Conservation (phyloP, 352 stramenopile genomes). For the Phytopythium litorale region DNA sequence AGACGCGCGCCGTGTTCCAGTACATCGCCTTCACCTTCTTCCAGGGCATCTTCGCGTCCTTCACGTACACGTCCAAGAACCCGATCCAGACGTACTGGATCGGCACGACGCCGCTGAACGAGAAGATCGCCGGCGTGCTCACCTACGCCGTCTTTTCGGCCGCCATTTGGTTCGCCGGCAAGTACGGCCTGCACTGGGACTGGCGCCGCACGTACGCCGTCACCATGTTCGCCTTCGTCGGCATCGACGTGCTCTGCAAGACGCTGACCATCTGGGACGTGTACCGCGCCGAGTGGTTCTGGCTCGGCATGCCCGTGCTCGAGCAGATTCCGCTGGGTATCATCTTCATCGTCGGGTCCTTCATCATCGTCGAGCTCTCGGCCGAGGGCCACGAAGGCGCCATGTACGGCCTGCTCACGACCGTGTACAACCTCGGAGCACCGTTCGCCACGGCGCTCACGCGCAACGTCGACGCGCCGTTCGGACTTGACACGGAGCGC, state of each 20-base stretch:
- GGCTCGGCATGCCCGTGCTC: slow-evolving; percentile 37
- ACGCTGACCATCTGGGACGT: slow-evolving; percentile 53
- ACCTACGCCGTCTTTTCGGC: slow-evolving; percentile 24
- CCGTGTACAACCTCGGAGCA: slow-evolving; percentile 46
- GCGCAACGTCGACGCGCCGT: slow-evolving; percentile 34
- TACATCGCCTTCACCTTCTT: slow-evolving; percentile 40
- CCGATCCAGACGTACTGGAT: slow-evolving; percentile 45
- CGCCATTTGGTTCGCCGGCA: slow-evolving; percentile 43
- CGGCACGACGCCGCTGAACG: slow-evolving; percentile 31
- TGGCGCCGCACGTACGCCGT: slow-evolving; percentile 36
- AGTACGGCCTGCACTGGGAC: slow-evolving; percentile 54
- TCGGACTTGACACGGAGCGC: slow-evolving; percentile 36
- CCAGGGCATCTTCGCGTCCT: slow-evolving; percentile 33
- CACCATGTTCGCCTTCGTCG: slow-evolving; percentile 29
- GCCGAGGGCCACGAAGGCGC: slow-evolving; percentile 54
- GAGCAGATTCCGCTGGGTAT: slow-evolving; percentile 46
- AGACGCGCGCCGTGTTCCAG: slow-evolving; percentile 48
- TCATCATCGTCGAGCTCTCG: slow-evolving; percentile 57
- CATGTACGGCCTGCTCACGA: slow-evolving; percentile 62
- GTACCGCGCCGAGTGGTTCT: slow-evolving; percentile 46
- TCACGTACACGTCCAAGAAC: slow-evolving; percentile 31
- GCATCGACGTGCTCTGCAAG: slow-evolving; percentile 31
- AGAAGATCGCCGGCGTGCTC: slow-evolving; percentile 33
- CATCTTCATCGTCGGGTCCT: slow-evolving; percentile 51
- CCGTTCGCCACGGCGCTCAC: slow-evolving; percentile 43